Conservation (phyloP, 2,329 filamentous ascomycete species). For the Epichloe uncinata region DNA sequence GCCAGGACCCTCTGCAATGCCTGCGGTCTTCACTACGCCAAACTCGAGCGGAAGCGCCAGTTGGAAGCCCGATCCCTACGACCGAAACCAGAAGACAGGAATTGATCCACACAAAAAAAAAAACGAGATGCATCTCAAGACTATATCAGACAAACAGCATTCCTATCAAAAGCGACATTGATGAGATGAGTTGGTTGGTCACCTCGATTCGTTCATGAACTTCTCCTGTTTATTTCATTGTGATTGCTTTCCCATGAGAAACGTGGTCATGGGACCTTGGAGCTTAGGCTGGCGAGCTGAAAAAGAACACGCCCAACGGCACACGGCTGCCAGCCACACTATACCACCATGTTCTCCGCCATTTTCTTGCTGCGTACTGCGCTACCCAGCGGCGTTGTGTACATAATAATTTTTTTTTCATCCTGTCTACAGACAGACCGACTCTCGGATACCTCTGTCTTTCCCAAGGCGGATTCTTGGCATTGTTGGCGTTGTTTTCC, state of each 20-base stretch:
- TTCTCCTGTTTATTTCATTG: too few relatives aligned
- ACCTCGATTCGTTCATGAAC: too few relatives aligned
- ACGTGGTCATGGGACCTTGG: too few relatives aligned
- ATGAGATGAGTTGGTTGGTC: too few relatives aligned
- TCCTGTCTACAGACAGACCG: constrained; percentile 2
- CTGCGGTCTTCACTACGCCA: constrained; percentile 74
- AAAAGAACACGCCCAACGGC: neutral
- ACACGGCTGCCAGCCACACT: neutral
- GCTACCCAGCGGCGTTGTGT: constrained; percentile 11
- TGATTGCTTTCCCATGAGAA: too few relatives aligned
- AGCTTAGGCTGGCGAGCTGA: neutral
- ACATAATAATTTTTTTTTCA: constrained; percentile 7
- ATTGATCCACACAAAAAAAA: constrained; percentile 5
- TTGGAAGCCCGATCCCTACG: constrained; percentile 40
- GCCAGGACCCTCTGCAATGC: constrained; percentile 94
- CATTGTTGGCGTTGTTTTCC: constrained; percentile 16
- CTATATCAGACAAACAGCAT: too few relatives aligned
- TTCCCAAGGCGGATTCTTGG: constrained; percentile 10
- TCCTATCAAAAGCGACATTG: too few relatives aligned
- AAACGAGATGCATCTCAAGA: neutral
- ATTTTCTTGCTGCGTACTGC: neutral
- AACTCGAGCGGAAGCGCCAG: constrained; percentile 52
- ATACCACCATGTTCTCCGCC: neutral
- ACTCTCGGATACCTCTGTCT: constrained; percentile 12
- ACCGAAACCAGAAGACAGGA: constrained; percentile 38